Percentiles rank a stretch among this genome's conserved stretches.
Conservation (phyloP, 2,329 filamentous ascomycete species). For the Hymenotorrendiella dingleyae region DNA sequence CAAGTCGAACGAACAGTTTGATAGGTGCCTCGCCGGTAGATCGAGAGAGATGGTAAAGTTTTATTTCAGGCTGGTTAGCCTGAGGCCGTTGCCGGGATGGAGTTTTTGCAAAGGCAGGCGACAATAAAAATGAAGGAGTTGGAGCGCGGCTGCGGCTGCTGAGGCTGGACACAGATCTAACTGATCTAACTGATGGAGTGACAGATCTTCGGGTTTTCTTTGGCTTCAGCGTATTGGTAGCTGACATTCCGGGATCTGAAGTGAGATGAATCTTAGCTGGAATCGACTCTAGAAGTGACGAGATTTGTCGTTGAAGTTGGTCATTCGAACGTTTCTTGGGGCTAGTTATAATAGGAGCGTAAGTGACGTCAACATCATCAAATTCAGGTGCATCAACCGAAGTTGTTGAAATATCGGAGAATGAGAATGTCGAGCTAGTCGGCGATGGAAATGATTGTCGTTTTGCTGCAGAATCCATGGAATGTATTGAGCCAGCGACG, state of each 20-base stretch:
- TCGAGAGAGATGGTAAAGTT: constrained; percentile 85
- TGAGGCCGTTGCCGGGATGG: constrained; percentile 40
- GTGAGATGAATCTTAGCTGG: constrained; percentile 74
- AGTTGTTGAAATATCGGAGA: constrained; percentile 6
- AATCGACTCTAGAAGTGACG: constrained; percentile 69
- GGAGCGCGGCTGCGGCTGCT: constrained; percentile 42
- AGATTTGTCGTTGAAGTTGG: constrained; percentile 74
- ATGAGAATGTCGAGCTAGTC: constrained; percentile 15
- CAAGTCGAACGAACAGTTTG: constrained; percentile 88
- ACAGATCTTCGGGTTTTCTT: constrained; percentile 32
- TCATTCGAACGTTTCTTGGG: constrained; percentile 42
- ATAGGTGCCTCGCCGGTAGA: constrained; percentile 81
- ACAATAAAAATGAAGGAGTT: constrained; percentile 64
- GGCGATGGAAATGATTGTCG: constrained; percentile 14
- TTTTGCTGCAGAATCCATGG: constrained; percentile 5
- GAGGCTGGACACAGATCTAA: constrained; percentile 19
- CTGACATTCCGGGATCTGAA: constrained; percentile 37
- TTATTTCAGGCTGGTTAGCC: constrained; percentile 66
- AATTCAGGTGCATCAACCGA: constrained; percentile 22
- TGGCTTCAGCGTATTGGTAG: constrained; percentile 23
- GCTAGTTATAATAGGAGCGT: constrained; percentile 14
- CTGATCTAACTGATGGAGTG: constrained; percentile 22
- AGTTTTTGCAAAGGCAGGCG: constrained; percentile 48
- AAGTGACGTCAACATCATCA: constrained; percentile 21
- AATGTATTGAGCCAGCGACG: constrained; percentile 21